Conservation (phyloP, 805 yeast genomes). For the Metschnikowia proteae region DNA sequence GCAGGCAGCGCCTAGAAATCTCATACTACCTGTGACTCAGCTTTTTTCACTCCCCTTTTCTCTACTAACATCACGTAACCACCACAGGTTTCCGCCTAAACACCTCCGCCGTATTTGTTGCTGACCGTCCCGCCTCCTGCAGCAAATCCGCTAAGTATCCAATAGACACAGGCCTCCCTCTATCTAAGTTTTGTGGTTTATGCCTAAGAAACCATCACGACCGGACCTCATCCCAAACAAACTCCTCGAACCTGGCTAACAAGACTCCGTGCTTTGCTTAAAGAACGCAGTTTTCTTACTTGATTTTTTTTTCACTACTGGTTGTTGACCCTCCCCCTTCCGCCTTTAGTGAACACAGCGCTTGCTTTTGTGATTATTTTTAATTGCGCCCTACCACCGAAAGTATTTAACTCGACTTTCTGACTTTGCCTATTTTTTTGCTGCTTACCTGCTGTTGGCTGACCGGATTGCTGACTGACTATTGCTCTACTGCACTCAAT, state of each 20-base stretch:
- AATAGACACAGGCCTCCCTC: neutral
- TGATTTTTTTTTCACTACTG: conserved; percentile 23
- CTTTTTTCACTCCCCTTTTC: conserved; percentile 1
- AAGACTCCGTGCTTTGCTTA: conserved; percentile 11
- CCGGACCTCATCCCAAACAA: conserved; percentile 26
- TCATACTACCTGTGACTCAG: neutral
- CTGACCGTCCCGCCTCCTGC: neutral
- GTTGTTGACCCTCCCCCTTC: conserved; percentile 38
- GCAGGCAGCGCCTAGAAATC: conserved; percentile 1
- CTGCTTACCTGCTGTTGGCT: neutral
- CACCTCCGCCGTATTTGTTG: neutral
- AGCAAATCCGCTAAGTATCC: neutral
- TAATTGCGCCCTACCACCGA: neutral
- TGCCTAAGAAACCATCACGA: conserved; percentile 47
- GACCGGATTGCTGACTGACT: neutral
- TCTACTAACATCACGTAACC: neutral
- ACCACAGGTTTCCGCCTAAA: neutral
- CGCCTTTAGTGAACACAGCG: conserved; percentile 21
- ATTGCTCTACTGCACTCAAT: conserved; percentile 15
- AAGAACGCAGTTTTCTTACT: neutral
- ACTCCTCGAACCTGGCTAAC: conserved; percentile 45
- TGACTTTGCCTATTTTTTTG: neutral
- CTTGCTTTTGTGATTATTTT: neutral
- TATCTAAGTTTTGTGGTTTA: conserved; percentile 23
- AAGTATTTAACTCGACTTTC: neutral